Conservation (phyloP, 2,329 filamentous ascomycete genomes). For the Mariannaea sp. region DNA sequence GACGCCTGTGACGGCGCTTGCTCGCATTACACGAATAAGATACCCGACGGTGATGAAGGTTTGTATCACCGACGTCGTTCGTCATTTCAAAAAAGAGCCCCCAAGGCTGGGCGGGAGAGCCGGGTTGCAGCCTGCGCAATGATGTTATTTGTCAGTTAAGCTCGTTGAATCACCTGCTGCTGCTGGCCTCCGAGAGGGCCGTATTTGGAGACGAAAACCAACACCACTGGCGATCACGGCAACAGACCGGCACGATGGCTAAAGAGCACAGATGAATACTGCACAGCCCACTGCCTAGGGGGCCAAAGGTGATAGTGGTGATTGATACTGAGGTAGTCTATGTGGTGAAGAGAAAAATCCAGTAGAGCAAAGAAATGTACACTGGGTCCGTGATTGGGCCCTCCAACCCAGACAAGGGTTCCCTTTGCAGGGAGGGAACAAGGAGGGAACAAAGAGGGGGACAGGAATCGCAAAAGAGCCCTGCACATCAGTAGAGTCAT, state of each 20-base stretch:
- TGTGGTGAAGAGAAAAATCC: background rate
- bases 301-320: background rate
- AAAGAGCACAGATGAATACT: background rate
- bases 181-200: background rate
- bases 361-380: background rate
- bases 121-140: background rate
- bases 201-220: background rate
- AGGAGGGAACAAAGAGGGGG: background rate
- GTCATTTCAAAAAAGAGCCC: background rate
- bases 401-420: background rate
- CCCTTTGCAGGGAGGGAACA: background rate
- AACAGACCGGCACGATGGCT: slow-evolving; percentile 1
- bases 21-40: background rate
- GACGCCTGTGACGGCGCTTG: background rate
- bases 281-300: background rate
- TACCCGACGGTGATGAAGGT: background rate
- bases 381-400: slow-evolving; percentile 2
- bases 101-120: background rate
- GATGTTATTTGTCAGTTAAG: background rate
- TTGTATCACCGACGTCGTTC: background rate
- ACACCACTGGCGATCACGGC: background rate
- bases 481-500: slow-evolving; percentile 6
- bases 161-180: background rate
- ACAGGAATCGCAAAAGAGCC: slow-evolving; percentile 6
- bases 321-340: no score